Percentiles rank a stretch among this genome's conserved stretches.
Conservation (phyloP, 1,139 yeast genomes). For the Debaryomycetaceae sp. region DNA sequence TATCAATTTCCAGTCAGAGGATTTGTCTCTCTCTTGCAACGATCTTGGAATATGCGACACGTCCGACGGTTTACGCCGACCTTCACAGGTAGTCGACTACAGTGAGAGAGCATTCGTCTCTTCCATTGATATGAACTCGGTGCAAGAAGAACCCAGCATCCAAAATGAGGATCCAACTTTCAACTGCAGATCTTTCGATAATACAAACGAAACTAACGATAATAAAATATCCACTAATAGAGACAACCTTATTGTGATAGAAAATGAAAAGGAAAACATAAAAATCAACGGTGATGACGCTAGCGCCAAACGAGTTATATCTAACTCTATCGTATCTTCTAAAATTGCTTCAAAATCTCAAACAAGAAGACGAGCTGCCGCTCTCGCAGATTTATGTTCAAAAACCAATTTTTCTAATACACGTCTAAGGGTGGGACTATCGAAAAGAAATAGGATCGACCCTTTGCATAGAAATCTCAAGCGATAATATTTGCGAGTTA, state of each 20-base stretch:
- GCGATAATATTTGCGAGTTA: neutral
- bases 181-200: neutral
- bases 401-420: constrained; percentile 11
- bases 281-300: no score
- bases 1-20: constrained; percentile 2
- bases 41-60: neutral
- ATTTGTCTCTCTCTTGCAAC: neutral
- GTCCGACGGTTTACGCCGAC: neutral
- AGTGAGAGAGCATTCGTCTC: neutral
- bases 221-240: no score
- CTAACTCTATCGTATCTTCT: no score
- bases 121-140: neutral
- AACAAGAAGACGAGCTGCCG: constrained; percentile 5
- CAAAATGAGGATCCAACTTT: constrained; percentile 1
- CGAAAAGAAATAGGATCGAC: constrained; percentile 25
- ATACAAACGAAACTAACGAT: neutral
- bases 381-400: constrained; percentile 17
- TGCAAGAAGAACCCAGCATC: neutral
- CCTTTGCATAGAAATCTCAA: constrained; percentile 25
- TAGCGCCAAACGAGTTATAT: no score
- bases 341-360: neutral
- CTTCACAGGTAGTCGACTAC: neutral
- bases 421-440: constrained; percentile 29
- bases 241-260: neutral
- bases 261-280: neutral